Evolutionary conservation across 2,329 filamentous ascomycete genomes (phyloP).

Genomic region (Elsinoe necatrix): DNA sequence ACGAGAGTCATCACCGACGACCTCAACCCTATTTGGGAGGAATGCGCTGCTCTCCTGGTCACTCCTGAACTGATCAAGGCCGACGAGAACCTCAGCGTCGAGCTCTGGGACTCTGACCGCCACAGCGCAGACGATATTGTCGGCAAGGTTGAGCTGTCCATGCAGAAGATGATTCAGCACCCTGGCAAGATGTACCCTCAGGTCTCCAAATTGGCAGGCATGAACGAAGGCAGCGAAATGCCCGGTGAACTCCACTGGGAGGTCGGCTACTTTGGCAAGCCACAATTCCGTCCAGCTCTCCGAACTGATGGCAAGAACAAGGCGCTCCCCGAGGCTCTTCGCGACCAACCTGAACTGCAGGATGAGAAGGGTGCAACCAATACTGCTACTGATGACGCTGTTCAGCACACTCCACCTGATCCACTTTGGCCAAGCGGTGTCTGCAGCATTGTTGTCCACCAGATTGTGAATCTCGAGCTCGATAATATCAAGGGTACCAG

Average conservation of each 20-base stretch:
- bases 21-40: constrained; percentile 86
- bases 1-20: constrained; percentile 94
- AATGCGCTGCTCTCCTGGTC: constrained; percentile 75
- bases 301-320: constrained; percentile 80
- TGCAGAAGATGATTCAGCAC: constrained; percentile 91
- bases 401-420: constrained; percentile 83
- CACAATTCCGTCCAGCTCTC: constrained; percentile 73
- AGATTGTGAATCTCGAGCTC: constrained; percentile 92
- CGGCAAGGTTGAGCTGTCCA: constrained; percentile 85
- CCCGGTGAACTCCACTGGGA: constrained; percentile 93
- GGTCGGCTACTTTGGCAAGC: constrained; percentile 89
- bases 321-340: constrained; percentile 63
- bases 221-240: constrained; percentile 79
- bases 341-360: constrained; percentile 67
- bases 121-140: constrained; percentile 90
- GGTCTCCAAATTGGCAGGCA: constrained; percentile 70
- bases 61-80: constrained; percentile 86
- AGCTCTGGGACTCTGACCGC: constrained; percentile 93
- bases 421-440: constrained; percentile 94
- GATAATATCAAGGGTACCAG: constrained; percentile 79
- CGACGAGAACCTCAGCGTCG: constrained; percentile 84
- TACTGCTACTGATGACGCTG: constrained; percentile 68
- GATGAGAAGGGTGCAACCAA: constrained; percentile 78
- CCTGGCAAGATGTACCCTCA: constrained; percentile 90
- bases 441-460: constrained; percentile 77